Base-by-base conservation (phyloP, 2,329 filamentous ascomycete species). In the Chaetoscypha palmicola region DNA sequence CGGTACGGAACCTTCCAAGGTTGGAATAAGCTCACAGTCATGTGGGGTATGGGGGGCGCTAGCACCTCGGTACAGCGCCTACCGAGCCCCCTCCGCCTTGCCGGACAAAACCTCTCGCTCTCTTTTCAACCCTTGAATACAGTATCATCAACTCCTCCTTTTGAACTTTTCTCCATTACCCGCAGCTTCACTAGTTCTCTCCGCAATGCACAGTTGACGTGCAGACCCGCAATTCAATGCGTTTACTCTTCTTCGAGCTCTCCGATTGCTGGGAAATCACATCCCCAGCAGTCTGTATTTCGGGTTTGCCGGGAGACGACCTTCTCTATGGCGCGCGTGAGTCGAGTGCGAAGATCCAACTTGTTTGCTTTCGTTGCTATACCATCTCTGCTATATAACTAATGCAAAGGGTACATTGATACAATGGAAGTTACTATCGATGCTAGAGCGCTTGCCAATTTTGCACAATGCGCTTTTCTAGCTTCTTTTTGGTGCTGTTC, bases 221-320 rank as follows among this genome's bases (percentile, higher is more conserved):
- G 24, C 17, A 3, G 23, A 26, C 20, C 16, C 33, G 41, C 33
- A 11, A 22, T 28, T 14, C n/a, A 22, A 16, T 23, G 23, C 22
- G 2, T 12, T 21, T 32, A 24, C 14, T n/a, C 2, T 5, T 40
- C 23, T 10, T 16, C 24, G 17, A 2, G 14, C 9, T 2, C 17
- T 43, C 45, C 42, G 49, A 51, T 51, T 51, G 49, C 49, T 51
- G 46, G 49, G 49, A 48, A n/a, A n/a, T n/a, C n/a, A n/a, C n/a
- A n/a, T n/a, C n/a, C n/a, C n/a, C n/a, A n/a, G n/a, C n/a, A n/a
- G n/a, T n/a, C n/a, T n/a, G n/a, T n/a, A n/a, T n/a, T n/a, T n/a
- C n/a, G n/a, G n/a, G n/a, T n/a, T n/a, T n/a, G n/a, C n/a, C n/a
- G n/a, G n/a, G n/a, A n/a, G n/a, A n/a, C n/a, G n/a, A n/a, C n/a